Base-by-base conservation (phyloP, 169 alveolate genomes). In the Babesia bigemina region DNA sequence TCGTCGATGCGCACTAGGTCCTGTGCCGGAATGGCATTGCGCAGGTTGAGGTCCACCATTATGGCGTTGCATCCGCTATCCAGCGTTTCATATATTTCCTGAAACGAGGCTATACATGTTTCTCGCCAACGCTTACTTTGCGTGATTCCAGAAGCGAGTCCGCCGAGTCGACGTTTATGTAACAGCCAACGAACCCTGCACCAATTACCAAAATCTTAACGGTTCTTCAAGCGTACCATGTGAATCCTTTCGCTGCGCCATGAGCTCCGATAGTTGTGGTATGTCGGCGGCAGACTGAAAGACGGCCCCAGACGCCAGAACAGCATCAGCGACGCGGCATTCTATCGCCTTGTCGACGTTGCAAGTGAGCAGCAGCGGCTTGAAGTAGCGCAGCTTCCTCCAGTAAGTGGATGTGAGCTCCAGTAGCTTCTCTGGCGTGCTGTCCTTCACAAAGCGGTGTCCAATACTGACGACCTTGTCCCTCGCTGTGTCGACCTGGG, bases 331-430 rank as follows among this genome's bases (percentile, higher is more conserved):
- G 36, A 71, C 24, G 52, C 84, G 66, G 42, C 70, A 50, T 44
- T 81, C 88, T 24, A 60, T 48, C 7, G 85, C 66, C 66, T 70
- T 81, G 72, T 74, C 85, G 36, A 81, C 67, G 65, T 62, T 81
- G 48, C 67, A 81, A 28, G 85, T 66, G 47, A 73, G 70, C 29
- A 72, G 63, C n/a, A 66, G 69, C 17, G 88, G 88, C 52, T 72
- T 70, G 33, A 72, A 55, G 8, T 29, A 53, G 26, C 88, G 61
- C 39, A 81, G 24, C 24, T 67, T 47, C 29, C 88, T 21, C 88
- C 83, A 73, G 67, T 73, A 81, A 21, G 73, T 66, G 24, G 88
- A 53, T 19, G 88, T 71, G 48, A 73, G 57, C 28, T 81, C 73
- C 61, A 63, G 44, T 26, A 75, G 70, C 28, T 75, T 75, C 56